These are phyloP conservation scores for Mucor mucedo DNA, from an alignment of 371 early-diverging fungal species.

Conservation along the genomic window DNA sequence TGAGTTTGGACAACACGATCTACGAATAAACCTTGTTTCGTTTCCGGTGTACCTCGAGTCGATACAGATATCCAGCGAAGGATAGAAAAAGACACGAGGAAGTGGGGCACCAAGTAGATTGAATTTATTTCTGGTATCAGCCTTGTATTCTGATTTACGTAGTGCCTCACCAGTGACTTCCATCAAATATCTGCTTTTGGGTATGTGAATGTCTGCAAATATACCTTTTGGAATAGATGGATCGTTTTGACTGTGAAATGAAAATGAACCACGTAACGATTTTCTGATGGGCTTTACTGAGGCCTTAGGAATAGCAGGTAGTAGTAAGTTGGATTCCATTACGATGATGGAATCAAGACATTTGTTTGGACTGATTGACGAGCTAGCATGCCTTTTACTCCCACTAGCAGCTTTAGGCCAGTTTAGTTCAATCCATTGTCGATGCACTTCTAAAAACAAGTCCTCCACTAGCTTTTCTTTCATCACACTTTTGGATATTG, in stretches of 20 bases:
- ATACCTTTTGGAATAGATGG: slow-evolving; percentile 54
- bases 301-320: slow-evolving; percentile 27
- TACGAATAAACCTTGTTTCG: slow-evolving; percentile 72
- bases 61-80: slow-evolving; percentile 71
- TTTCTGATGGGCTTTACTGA: slow-evolving; percentile 20
- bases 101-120: slow-evolving; percentile 63
- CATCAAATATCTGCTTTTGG: slow-evolving; percentile 63
- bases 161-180: slow-evolving; percentile 77
- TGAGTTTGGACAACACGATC: slow-evolving; percentile 77
- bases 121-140: slow-evolving; percentile 65
- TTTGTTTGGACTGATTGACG: slow-evolving; percentile 1
- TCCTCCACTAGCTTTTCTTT: slow-evolving; percentile 17
- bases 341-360: slow-evolving; percentile 25
- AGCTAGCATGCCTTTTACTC: slow-evolving; percentile 9
- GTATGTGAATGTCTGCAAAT: slow-evolving; percentile 72
- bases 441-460: slow-evolving; percentile 22
- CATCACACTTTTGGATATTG: slow-evolving; percentile 13
- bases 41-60: slow-evolving; percentile 78
- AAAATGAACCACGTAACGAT: slow-evolving; percentile 6
- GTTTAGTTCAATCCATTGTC: slow-evolving; percentile 30
- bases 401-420: slow-evolving; percentile 9
- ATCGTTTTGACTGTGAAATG: slow-evolving; percentile 21
- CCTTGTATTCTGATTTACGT: slow-evolving; percentile 70
- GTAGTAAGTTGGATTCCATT: slow-evolving; percentile 24
- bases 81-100: slow-evolving; percentile 77